phyloP scores from a whole-genome alignment of 2,329 filamentous ascomycete species.

The Fusarium sp. region DNA sequence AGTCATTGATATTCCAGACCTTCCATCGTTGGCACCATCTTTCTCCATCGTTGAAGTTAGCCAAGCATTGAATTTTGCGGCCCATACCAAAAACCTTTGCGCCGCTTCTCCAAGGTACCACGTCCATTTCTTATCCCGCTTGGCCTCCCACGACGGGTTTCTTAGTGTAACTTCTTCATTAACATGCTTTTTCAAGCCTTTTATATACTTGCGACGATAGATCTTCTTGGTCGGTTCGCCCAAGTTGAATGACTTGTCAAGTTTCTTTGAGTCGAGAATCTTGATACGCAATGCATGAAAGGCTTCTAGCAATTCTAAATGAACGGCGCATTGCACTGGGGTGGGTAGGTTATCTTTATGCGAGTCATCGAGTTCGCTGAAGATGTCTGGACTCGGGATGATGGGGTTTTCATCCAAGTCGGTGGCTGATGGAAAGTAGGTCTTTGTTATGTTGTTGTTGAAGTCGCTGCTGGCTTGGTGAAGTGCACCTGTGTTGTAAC shows the following conservation, averaged over 20 bases:
- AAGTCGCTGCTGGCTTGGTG: conserved; percentile 2
- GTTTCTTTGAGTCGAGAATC: conserved; percentile 18
- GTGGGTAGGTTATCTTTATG: conserved; percentile 18
- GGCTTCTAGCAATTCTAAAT: conserved; percentile 68
- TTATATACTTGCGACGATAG: conserved; percentile 24
- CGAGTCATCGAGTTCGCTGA: not conserved
- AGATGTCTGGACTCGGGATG: conserved; percentile 24
- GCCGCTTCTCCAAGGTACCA: conserved; percentile 38
- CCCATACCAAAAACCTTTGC: conserved; percentile 37
- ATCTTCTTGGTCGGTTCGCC: conserved; percentile 14
- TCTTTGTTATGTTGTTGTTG: not conserved
- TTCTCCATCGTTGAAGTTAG: not conserved
- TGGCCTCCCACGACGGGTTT: conserved; percentile 10
- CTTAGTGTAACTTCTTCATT: conserved; percentile 13
- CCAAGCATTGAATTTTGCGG: conserved; percentile 3
- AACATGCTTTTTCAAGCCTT: conserved; percentile 7
- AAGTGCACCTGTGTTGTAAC: conserved; percentile 14
- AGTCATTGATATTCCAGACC: not conserved
- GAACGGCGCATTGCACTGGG: conserved; percentile 58
- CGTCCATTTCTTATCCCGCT: conserved; percentile 30
- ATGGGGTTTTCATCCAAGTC: conserved; percentile 14
- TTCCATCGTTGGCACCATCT: not conserved
- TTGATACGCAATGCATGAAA: conserved; percentile 60
- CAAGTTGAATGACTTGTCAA: conserved; percentile 26
- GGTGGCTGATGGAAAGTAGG: conserved; percentile 5